Conservation (phyloP, 148 eudicot species). For the Vaccinium myrtillus region DNA sequence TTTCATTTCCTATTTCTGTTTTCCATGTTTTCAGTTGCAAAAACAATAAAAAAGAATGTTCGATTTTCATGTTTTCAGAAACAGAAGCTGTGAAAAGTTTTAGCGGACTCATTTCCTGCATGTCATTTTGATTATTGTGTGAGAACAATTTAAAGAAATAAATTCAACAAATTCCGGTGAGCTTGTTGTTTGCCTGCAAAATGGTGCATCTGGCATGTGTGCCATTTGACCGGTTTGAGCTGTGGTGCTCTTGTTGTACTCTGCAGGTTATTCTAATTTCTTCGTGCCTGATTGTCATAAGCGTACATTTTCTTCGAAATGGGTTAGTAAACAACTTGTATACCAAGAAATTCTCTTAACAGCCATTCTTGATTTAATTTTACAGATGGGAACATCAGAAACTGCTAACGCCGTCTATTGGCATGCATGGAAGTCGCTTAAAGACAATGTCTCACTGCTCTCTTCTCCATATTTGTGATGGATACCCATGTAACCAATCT, state of each 20-base stretch:
- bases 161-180: not conserved
- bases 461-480: conserved; percentile 17
- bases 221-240: not conserved
- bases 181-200: not conserved
- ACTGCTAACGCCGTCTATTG: conserved; percentile 68
- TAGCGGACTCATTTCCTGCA: not conserved
- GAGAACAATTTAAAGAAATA: not conserved
- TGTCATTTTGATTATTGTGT: not conserved
- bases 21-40: not conserved
- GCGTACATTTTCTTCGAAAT: not conserved
- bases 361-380: conserved; percentile 3
- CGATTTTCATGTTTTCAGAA: not conserved
- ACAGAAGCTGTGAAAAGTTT: not conserved
- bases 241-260: not conserved
- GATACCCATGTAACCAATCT: not conserved
- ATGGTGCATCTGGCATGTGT: not conserved
- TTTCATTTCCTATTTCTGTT: not conserved
- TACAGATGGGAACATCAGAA: conserved; percentile 82
- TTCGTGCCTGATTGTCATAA: not conserved
- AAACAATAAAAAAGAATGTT: not conserved
- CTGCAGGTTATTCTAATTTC: not conserved
- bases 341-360: conserved; percentile 1
- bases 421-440: conserved; percentile 71
- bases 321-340: not conserved
- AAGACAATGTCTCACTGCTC: conserved; percentile 39